Evolutionary conservation across 2,329 filamentous ascomycete species (phyloP).

Genomic region (Ploettnerulaceae sp.): DNA sequence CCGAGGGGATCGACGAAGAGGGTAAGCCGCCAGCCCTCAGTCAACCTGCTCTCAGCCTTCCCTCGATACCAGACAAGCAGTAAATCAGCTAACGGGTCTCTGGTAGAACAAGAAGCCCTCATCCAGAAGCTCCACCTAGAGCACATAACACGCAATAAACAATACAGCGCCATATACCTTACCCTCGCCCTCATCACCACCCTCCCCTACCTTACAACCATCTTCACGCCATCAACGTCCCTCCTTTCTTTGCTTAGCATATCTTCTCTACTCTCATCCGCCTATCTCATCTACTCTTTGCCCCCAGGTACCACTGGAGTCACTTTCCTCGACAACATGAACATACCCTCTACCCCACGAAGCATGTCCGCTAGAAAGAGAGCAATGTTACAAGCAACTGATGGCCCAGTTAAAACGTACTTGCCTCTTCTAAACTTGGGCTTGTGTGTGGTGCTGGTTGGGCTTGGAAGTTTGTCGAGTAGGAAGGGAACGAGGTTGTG

Average conservation of each 20-base stretch:
- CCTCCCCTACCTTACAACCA: slow-evolving; percentile 49
- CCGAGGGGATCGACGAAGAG: slow-evolving; percentile 70
- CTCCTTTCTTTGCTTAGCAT: slow-evolving; percentile 50
- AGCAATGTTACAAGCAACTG: neutral
- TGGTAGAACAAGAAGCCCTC: slow-evolving; percentile 58
- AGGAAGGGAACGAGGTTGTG: slow-evolving; percentile 29
- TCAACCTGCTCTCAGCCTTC: slow-evolving; percentile 4
- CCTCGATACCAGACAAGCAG: neutral
- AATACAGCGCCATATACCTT: slow-evolving; percentile 55
- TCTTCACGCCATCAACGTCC: slow-evolving; percentile 37
- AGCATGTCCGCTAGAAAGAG: neutral
- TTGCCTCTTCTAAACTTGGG: slow-evolving; percentile 57
- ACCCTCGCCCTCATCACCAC: slow-evolving; percentile 52
- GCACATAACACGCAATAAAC: slow-evolving; percentile 53
- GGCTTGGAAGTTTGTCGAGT: slow-evolving; percentile 41
- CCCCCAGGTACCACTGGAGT: slow-evolving; percentile 53
- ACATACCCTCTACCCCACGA: neutral
- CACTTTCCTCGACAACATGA: slow-evolving; percentile 43
- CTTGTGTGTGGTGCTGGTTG: slow-evolving; percentile 48
- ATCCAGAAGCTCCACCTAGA: slow-evolving; percentile 51
- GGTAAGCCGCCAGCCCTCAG: slow-evolving; percentile 40
- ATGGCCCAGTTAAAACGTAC: slow-evolving; percentile 50
- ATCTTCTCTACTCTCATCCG: slow-evolving; percentile 58
- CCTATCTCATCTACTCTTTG: slow-evolving; percentile 54
- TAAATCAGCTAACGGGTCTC: slow-evolving; percentile 22